Percentiles rank a stretch among this genome's conserved stretches.
Evolutionary conservation across 2,329 filamentous ascomycete genomes (phyloP).

Genomic region (Sporothrix mexicana): DNA sequence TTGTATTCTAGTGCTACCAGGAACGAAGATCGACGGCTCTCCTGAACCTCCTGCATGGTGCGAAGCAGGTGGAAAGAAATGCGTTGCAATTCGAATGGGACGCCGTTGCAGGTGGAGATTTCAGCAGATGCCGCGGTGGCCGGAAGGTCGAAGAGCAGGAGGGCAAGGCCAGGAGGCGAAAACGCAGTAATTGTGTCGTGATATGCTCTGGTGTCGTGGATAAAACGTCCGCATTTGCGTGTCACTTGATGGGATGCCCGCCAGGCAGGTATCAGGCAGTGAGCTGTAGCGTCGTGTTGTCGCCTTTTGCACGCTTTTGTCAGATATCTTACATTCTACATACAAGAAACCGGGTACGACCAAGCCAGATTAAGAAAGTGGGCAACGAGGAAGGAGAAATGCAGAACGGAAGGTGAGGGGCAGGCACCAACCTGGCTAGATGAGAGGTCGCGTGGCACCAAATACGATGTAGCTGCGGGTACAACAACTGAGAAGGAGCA

Average conservation of each 20-base stretch:
- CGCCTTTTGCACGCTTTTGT: neutral
- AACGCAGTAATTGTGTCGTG: neutral
- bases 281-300: neutral
- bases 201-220: too few relatives aligned
- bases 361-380: constrained; percentile 1
- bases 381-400: constrained; percentile 11
- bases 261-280: neutral
- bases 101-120: neutral
- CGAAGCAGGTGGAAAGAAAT: constrained; percentile 3
- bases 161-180: neutral
- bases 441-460: constrained; percentile 10
- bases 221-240: neutral
- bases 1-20: neutral
- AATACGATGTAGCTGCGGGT: neutral
- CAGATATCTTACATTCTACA: neutral
- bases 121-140: neutral
- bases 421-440: neutral
- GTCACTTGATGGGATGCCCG: neutral
- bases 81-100: neutral
- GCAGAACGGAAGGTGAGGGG: neutral
- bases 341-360: constrained; percentile 1
- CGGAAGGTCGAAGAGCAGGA: neutral
- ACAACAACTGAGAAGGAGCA: constrained; percentile 6
- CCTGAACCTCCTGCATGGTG: neutral
- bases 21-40: constrained; percentile 7